These are phyloP conservation scores for Linnemannia schmuckeri DNA, from an alignment of 192 early-diverging fungal genomes.

Conservation along the genomic window DNA sequence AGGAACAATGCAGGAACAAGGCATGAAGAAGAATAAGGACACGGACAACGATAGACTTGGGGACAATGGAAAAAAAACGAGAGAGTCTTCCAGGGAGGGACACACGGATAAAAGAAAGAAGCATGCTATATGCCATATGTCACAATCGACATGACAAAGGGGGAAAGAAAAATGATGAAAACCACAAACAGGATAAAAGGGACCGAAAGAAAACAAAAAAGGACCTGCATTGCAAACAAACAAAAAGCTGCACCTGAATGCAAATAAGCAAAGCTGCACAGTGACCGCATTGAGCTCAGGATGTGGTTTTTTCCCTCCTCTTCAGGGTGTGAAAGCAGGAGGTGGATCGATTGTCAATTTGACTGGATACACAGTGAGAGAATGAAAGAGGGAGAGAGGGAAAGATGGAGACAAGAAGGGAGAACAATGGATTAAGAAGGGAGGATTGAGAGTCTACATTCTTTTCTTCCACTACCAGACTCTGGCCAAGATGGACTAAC, in stretches of 20 bases:
- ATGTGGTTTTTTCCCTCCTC: not conserved
- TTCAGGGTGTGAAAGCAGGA: not conserved
- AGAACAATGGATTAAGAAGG: not conserved
- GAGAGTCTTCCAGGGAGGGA: not conserved
- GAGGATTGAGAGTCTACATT: constrained; percentile 3
- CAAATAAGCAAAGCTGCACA: not conserved
- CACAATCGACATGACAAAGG: too few relatives aligned
- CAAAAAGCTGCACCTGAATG: not conserved
- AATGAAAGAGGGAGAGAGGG: not conserved
- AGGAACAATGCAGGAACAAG: not conserved
- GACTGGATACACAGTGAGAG: not conserved
- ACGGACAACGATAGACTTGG: too few relatives aligned
- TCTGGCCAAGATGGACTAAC: not conserved
- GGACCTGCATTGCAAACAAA: not conserved
- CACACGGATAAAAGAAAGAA: not conserved
- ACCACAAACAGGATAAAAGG: not conserved
- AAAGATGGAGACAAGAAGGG: not conserved
- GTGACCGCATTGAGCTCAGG: not conserved
- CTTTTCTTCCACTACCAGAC: not conserved
- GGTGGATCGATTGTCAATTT: not conserved
- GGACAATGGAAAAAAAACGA: not conserved
- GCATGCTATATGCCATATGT: not conserved
- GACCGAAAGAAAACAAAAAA: not conserved
- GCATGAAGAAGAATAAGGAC: too few relatives aligned
- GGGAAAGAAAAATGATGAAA: too few relatives aligned